These are phyloP conservation scores for Penicillium sp. DNA, from an alignment of 2,329 filamentous ascomycete genomes.

Conservation along the genomic window DNA sequence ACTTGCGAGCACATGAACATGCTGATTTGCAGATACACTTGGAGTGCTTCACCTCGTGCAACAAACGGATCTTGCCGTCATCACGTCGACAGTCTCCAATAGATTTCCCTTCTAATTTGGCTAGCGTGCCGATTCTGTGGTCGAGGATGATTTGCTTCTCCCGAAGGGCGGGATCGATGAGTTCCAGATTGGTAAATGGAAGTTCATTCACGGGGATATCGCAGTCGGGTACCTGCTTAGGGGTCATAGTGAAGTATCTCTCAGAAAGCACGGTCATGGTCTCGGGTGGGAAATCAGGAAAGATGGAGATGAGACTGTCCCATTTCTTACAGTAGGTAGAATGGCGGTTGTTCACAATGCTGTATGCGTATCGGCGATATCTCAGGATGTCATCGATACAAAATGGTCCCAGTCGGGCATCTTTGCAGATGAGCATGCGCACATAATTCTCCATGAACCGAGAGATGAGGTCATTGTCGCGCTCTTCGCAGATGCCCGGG, in stretches of 20 bases:
- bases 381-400: constrained; percentile 26
- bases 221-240: constrained; percentile 10
- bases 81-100: constrained; percentile 37
- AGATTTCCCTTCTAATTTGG: constrained; percentile 34
- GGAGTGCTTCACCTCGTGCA: constrained; percentile 29
- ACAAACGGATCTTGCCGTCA: constrained; percentile 22
- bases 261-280: constrained; percentile 35
- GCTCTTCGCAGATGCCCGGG: constrained; percentile 24
- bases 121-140: constrained; percentile 34
- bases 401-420: constrained; percentile 10
- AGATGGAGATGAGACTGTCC: constrained; percentile 29
- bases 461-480: constrained; percentile 27
- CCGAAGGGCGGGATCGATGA: constrained; percentile 17
- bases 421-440: constrained; percentile 20
- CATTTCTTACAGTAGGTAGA: constrained; percentile 31
- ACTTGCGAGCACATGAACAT: constrained; percentile 35
- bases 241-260: constrained; percentile 34
- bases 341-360: constrained; percentile 20
- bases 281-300: constrained; percentile 29
- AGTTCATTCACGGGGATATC: constrained; percentile 20
- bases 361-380: constrained; percentile 30
- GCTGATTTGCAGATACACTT: constrained; percentile 38
- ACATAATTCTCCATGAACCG: constrained; percentile 33
- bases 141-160: constrained; percentile 29
- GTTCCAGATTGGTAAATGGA: constrained; percentile 25